Evolutionary conservation across 257 asterid species (phyloP).

Genomic region (Orobanche coerulescens): DNA sequence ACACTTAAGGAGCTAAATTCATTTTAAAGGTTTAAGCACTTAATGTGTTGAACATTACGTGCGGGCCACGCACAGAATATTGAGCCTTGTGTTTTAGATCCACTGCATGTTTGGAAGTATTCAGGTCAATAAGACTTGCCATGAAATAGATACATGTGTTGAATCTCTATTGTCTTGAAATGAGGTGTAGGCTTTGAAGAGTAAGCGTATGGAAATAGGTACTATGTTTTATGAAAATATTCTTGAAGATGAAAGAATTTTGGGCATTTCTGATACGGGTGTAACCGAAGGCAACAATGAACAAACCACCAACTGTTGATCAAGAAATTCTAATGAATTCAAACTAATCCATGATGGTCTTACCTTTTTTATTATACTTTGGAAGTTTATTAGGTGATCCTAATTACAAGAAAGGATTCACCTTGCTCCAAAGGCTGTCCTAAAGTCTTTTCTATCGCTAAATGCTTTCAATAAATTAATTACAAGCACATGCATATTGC

Average conservation of each 20-base stretch:
- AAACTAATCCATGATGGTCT: too few species aligned
- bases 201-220: not conserved
- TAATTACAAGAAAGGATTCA: too few species aligned
- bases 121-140: not conserved
- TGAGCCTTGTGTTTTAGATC: not conserved
- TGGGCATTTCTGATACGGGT: not conserved
- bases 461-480: too few species aligned
- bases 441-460: too few species aligned
- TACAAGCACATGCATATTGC: too few species aligned
- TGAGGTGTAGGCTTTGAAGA: not conserved
- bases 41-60: slow-evolving; percentile 7
- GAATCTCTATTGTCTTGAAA: not conserved
- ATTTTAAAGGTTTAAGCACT: slow-evolving; percentile 17
- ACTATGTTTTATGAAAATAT: not conserved
- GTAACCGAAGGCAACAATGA: too few species aligned
- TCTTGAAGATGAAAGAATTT: not conserved
- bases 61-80: not conserved
- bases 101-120: not conserved
- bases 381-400: too few species aligned
- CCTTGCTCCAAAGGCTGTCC: too few species aligned
- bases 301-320: too few species aligned
- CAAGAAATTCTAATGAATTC: too few species aligned
- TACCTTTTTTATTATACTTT: too few species aligned
- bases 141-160: not conserved
- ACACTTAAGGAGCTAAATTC: slow-evolving; percentile 7